phyloP scores from a whole-genome alignment of 2,329 filamentous ascomycete genomes.

The Thielaviopsis populi region DNA sequence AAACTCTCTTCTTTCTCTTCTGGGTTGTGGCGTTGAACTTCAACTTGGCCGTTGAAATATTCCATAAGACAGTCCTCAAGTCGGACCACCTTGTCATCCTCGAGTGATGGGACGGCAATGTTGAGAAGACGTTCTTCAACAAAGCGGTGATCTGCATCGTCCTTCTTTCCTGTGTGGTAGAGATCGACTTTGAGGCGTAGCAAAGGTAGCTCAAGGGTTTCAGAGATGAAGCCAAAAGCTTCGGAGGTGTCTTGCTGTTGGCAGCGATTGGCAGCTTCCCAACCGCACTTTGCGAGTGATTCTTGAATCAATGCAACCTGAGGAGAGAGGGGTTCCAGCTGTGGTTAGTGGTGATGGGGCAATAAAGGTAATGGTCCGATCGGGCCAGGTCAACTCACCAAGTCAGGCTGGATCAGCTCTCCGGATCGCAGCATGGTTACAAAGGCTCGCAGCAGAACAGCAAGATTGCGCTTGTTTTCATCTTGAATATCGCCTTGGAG shows the following conservation, averaged over 20 bases:
- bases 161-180: slow-evolving; percentile 77
- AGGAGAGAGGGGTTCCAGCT: neutral
- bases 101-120: slow-evolving; percentile 69
- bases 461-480: slow-evolving; percentile 54
- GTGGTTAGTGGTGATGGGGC: neutral
- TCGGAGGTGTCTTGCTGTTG: slow-evolving; percentile 92
- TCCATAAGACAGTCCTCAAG: slow-evolving; percentile 84
- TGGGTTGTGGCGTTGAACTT: slow-evolving; percentile 40
- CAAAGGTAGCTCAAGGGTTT: slow-evolving; percentile 71
- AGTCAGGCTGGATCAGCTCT: slow-evolving; percentile 67
- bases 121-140: slow-evolving; percentile 84
- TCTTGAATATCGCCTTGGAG: slow-evolving; percentile 63
- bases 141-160: slow-evolving; percentile 82
- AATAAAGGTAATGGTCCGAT: too few relatives aligned
- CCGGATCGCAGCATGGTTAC: slow-evolving; percentile 82
- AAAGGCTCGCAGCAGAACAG: slow-evolving; percentile 71
- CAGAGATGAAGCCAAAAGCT: slow-evolving; percentile 88
- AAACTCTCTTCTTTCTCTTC: slow-evolving; percentile 1
- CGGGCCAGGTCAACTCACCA: slow-evolving; percentile 39
- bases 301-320: slow-evolving; percentile 74
- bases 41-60: slow-evolving; percentile 89
- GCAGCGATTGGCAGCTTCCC: slow-evolving; percentile 62
- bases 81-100: slow-evolving; percentile 55
- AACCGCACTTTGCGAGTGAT: slow-evolving; percentile 69
- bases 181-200: slow-evolving; percentile 88